phyloP scores from a whole-genome alignment of 805 yeast genomes.

The Suhomyces sp. region DNA sequence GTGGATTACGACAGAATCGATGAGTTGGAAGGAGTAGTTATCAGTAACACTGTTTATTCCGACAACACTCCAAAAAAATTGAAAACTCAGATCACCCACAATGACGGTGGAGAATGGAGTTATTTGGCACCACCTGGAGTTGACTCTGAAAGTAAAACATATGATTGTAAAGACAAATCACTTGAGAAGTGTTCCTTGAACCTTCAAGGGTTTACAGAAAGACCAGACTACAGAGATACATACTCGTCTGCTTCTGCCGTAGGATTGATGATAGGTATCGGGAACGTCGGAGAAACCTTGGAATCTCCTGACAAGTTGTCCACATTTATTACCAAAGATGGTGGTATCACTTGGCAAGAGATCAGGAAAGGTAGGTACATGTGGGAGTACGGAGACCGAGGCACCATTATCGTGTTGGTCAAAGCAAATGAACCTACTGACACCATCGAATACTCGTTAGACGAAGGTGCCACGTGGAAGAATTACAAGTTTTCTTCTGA shows the following conservation, averaged over 20 bases:
- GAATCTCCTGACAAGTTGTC: conserved; percentile 50
- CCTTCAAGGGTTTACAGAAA: conserved; percentile 87
- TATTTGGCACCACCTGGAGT: conserved; percentile 64
- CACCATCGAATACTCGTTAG: conserved; percentile 60
- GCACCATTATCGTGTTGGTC: conserved; percentile 77
- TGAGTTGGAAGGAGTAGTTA: conserved; percentile 79
- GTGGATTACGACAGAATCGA: conserved; percentile 87
- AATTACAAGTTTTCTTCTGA: conserved; percentile 60
- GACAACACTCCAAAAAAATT: conserved; percentile 50
- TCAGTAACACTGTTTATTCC: conserved; percentile 69
- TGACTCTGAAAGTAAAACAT: conserved; percentile 59
- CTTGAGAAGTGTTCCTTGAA: conserved; percentile 72
- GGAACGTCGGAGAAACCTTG: conserved; percentile 76
- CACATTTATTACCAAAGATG: conserved; percentile 84
- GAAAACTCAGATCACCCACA: conserved; percentile 73
- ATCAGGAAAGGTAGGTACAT: conserved; percentile 67
- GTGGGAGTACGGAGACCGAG: conserved; percentile 98
- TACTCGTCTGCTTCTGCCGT: conserved; percentile 85
- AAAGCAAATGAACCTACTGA: conserved; percentile 58
- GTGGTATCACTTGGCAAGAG: conserved; percentile 86
- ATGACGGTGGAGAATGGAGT: conserved; percentile 90
- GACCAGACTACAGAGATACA: conserved; percentile 79
- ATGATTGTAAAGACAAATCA: conserved; percentile 48
- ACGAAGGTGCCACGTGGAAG: conserved; percentile 78
- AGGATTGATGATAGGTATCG: conserved; percentile 89